phyloP scores from a whole-genome alignment of 1,284 basidiomycete species.

The Cutaneotrichosporon sp. region DNA sequence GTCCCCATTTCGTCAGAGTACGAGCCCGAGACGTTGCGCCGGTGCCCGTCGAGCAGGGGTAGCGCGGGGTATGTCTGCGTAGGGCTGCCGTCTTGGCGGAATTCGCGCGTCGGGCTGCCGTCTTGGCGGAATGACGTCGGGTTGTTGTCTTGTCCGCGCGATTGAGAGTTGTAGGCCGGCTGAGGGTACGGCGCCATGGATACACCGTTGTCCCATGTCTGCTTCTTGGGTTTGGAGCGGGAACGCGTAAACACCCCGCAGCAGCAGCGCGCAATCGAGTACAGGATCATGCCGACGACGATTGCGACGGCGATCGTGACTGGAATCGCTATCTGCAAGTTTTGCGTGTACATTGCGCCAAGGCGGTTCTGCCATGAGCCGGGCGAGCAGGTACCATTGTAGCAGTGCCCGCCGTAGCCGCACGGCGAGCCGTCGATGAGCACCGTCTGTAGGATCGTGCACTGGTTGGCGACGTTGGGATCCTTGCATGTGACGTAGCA shows the following conservation, averaged over 20 bases:
- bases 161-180: not conserved
- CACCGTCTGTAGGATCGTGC: conserved; percentile 70
- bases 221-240: not conserved
- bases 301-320: conserved; percentile 71
- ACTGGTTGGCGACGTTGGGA: conserved; percentile 62
- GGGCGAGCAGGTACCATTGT: conserved; percentile 64
- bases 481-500: conserved; percentile 81
- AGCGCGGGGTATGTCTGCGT: not conserved
- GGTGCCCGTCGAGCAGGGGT: not conserved
- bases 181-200: conserved; percentile 26
- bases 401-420: conserved; percentile 73
- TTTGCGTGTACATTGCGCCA: conserved; percentile 69
- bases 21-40: conserved; percentile 4
- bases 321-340: conserved; percentile 76
- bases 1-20: conserved; percentile 8
- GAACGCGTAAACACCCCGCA: conserved; percentile 1
- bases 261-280: conserved; percentile 15
- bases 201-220: conserved; percentile 21
- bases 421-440: conserved; percentile 84
- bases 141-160: too few relatives aligned
- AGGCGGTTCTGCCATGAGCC: conserved; percentile 65
- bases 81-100: not conserved
- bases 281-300: conserved; percentile 51
- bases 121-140: too few relatives aligned
- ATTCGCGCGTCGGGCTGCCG: not conserved